These are phyloP conservation scores for Morella rubra DNA, from an alignment of 306 rosid species.

Conservation along the genomic window DNA sequence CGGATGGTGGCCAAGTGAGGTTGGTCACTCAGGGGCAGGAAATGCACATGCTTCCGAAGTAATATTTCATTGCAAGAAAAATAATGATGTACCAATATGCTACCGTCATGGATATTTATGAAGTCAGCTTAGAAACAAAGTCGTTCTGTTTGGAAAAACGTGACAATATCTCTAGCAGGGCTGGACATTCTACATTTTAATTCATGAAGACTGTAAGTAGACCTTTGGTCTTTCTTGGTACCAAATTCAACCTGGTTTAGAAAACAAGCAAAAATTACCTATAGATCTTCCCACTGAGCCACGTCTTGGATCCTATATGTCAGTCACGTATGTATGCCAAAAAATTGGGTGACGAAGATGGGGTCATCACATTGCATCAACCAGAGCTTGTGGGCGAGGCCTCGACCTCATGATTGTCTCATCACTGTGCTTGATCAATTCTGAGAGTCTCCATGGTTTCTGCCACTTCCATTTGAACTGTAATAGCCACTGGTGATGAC, in stretches of 20 bases:
- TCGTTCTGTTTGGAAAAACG: neutral
- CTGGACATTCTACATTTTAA: neutral
- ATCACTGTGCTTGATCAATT: conserved; percentile 86
- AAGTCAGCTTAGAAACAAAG: neutral
- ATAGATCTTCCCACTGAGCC: conserved; percentile 29
- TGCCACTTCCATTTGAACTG: conserved; percentile 96
- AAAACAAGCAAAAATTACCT: conserved; percentile 41
- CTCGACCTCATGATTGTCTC: conserved; percentile 76
- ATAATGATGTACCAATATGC: neutral
- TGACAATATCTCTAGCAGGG: neutral
- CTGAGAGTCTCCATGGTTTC: conserved; percentile 92
- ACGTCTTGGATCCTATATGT: conserved; percentile 19
- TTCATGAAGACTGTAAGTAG: neutral
- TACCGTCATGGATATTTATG: neutral
- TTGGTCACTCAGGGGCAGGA: neutral
- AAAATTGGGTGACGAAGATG: conserved; percentile 9
- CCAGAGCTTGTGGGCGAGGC: conserved; percentile 54
- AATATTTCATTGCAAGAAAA: neutral
- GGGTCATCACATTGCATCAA: conserved; percentile 40
- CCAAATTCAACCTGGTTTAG: neutral
- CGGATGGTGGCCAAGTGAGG: neutral
- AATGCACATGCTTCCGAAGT: neutral
- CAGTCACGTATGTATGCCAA: conserved; percentile 27
- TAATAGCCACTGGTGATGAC: conserved; percentile 92
- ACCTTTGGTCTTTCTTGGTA: neutral